Conservation (phyloP, 2,329 filamentous ascomycete genomes). For the Colletotrichum neosansevieriae region DNA sequence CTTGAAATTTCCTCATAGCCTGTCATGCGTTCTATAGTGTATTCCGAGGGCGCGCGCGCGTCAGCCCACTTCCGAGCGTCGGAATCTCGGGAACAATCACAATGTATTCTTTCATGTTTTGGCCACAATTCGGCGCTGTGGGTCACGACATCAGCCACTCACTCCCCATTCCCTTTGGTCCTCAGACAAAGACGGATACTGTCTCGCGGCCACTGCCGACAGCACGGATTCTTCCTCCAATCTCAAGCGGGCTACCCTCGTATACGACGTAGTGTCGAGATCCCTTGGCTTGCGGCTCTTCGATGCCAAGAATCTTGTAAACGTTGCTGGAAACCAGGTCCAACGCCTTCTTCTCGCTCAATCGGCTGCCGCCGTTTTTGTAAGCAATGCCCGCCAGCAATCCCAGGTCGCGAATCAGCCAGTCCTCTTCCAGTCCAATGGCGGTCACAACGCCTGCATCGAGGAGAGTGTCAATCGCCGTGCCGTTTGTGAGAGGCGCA, state of each 20-base stretch:
- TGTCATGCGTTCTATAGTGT: background rate
- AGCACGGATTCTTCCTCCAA: conserved; percentile 67
- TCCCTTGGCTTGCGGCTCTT: conserved; percentile 46
- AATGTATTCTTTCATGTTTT: too few species aligned
- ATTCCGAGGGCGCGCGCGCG: conserved; percentile 9
- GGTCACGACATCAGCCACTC: background rate
- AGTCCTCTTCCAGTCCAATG: conserved; percentile 72
- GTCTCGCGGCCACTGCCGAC: conserved; percentile 59
- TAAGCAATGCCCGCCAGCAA: conserved; percentile 71
- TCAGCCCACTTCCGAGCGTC: conserved; percentile 3
- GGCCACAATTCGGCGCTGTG: background rate
- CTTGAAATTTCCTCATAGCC: background rate
- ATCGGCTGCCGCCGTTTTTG: conserved; percentile 66
- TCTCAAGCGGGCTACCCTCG: conserved; percentile 72
- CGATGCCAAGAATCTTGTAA: conserved; percentile 67
- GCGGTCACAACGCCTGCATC: conserved; percentile 70
- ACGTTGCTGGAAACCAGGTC: conserved; percentile 69
- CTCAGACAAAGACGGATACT: conserved; percentile 52
- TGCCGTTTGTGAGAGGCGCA: conserved; percentile 75
- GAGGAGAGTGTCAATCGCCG: conserved; percentile 67
- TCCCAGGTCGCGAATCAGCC: conserved; percentile 70
- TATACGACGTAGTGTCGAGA: conserved; percentile 69
- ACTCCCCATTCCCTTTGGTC: background rate
- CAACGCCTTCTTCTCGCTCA: conserved; percentile 67
- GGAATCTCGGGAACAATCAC: background rate